A percentile compares a stretch with the other conserved stretches of the same genome.
phyloP scores from a whole-genome alignment of 2,329 filamentous ascomycete genomes.

The Ophiosphaerella herpotricha region DNA sequence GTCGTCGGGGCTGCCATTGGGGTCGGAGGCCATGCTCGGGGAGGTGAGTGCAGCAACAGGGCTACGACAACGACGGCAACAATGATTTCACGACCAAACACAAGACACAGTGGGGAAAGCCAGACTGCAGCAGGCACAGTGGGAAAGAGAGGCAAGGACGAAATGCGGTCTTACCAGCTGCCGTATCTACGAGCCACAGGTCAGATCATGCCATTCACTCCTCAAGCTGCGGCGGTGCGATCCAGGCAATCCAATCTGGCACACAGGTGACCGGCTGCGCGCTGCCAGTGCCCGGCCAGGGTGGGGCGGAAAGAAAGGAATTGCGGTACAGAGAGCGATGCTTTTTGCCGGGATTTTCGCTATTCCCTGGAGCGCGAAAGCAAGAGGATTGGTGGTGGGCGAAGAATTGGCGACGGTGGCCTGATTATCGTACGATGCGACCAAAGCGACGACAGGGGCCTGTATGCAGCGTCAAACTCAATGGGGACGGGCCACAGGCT shows the following conservation, averaged over 20 bases:
- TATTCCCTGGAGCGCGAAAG: background rate
- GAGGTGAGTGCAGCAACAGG: background rate
- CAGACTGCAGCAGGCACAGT: background rate
- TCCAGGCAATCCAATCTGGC: background rate
- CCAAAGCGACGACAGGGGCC: background rate
- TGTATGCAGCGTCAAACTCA: background rate
- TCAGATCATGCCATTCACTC: constrained; percentile 18
- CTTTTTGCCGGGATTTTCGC: background rate
- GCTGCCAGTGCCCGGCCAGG: no score
- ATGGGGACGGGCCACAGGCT: no score
- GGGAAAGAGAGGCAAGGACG: background rate
- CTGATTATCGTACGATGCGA: constrained; percentile 1
- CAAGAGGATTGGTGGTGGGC: background rate
- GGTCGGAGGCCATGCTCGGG: constrained; percentile 27
- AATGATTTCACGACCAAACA: background rate
- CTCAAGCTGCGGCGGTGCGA: background rate
- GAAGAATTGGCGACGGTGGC: background rate
- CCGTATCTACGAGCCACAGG: background rate
- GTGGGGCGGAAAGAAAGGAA: no score
- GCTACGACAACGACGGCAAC: background rate
- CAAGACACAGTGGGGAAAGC: constrained; percentile 1
- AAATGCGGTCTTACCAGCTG: constrained; percentile 20
- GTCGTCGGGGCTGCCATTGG: constrained; percentile 38
- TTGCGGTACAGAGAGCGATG: no score
- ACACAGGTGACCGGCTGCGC: background rate